Conservation (phyloP, 2,329 filamentous ascomycete species). For the Beauveria varroae region DNA sequence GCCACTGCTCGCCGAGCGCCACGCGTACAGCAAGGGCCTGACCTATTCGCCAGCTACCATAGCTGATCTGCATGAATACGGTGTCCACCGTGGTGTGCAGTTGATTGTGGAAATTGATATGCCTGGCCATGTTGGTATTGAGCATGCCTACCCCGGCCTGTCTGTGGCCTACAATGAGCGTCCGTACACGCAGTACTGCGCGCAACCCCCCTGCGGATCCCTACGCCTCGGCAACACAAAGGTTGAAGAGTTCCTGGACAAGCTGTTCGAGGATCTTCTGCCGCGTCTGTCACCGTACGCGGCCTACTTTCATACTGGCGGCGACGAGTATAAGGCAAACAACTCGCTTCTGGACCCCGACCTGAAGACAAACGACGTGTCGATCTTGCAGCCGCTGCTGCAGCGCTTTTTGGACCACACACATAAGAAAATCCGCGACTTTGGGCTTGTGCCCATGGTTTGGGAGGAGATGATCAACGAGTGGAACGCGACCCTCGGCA, state of each 20-base stretch:
- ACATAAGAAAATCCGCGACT: slow-evolving; percentile 55
- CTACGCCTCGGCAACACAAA: slow-evolving; percentile 67
- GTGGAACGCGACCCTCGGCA: slow-evolving; percentile 68
- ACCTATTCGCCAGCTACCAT: slow-evolving; percentile 63
- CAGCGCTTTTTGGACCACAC: slow-evolving; percentile 69
- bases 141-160: slow-evolving; percentile 60
- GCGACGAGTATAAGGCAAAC: slow-evolving; percentile 77
- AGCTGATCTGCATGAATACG: slow-evolving; percentile 61
- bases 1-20: slow-evolving; percentile 53
- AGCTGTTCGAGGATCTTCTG: slow-evolving; percentile 66
- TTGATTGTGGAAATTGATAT: slow-evolving; percentile 73
- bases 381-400: slow-evolving; percentile 64
- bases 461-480: slow-evolving; percentile 82
- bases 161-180: slow-evolving; percentile 55
- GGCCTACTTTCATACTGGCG: slow-evolving; percentile 76
- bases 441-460: slow-evolving; percentile 64
- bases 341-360: slow-evolving; percentile 67
- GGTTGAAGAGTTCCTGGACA: slow-evolving; percentile 65
- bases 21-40: slow-evolving; percentile 61
- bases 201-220: slow-evolving; percentile 58
- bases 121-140: slow-evolving; percentile 70
- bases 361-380: slow-evolving; percentile 56
- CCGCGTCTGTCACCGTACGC: slow-evolving; percentile 63
- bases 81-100: slow-evolving; percentile 58
- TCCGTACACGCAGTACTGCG: slow-evolving; percentile 53